Evolutionary conservation across 441 rosid genomes (phyloP).

Genomic region (Populus trichocarpa): DNA sequence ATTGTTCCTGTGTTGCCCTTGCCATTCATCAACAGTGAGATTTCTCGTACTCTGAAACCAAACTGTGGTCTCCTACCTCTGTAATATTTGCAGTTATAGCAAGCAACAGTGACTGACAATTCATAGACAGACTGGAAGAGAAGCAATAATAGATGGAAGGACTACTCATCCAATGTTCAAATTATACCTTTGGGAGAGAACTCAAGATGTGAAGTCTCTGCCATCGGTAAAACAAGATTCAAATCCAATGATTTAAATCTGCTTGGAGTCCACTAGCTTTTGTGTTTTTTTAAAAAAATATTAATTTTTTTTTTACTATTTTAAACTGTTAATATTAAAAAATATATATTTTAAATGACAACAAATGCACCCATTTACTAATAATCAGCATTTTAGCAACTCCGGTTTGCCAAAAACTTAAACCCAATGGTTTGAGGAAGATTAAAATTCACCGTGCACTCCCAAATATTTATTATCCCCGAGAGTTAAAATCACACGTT

Average conservation of each 20-base stretch:
- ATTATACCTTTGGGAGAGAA: neutral
- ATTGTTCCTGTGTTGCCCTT: neutral
- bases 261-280: too few species aligned
- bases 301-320: too few species aligned
- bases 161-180: neutral
- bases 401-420: too few species aligned
- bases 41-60: neutral
- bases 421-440: too few species aligned
- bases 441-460: neutral
- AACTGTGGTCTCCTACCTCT: neutral
- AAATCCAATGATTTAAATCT: too few species aligned
- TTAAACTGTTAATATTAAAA: too few species aligned
- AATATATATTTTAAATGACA: too few species aligned
- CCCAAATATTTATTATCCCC: too few species aligned
- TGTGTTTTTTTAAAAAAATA: too few species aligned
- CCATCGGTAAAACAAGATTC: neutral
- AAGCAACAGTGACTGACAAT: neutral
- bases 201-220: neutral
- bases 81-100: neutral
- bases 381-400: neutral
- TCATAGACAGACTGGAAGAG: neutral
- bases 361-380: neutral
- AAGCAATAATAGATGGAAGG: neutral
- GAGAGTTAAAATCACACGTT: neutral
- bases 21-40: neutral